phyloP scores from a whole-genome alignment of 768 basidiomycete species.

The Epithele typhae region DNA sequence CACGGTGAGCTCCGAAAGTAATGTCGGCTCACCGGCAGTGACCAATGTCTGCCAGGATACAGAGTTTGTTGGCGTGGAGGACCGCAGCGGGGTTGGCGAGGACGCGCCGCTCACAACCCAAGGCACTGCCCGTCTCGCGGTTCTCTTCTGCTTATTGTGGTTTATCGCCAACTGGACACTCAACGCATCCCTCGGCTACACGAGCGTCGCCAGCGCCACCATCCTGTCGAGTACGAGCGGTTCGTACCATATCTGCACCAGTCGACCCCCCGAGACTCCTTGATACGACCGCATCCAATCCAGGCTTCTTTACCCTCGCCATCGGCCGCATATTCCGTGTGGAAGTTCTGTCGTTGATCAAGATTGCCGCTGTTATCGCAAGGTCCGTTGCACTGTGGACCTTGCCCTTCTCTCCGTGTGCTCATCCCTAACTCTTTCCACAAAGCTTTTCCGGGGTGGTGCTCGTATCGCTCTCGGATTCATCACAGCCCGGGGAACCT shows the following conservation, averaged over 20 bases:
- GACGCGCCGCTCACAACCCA: constrained; percentile 53
- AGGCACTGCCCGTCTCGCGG: constrained; percentile 78
- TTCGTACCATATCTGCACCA: constrained; percentile 23
- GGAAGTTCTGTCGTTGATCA: constrained; percentile 68
- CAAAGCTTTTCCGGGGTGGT: constrained; percentile 76
- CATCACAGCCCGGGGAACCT: constrained; percentile 27
- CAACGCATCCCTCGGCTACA: constrained; percentile 79
- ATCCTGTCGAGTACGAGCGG: constrained; percentile 88
- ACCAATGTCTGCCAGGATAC: background rate
- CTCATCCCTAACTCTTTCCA: background rate
- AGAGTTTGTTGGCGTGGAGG: background rate
- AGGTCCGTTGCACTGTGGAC: constrained; percentile 48
- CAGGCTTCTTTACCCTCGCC: constrained; percentile 91
- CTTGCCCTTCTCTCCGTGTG: background rate
- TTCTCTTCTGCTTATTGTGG: constrained; percentile 85
- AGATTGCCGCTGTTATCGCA: constrained; percentile 70
- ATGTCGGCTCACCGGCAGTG: background rate
- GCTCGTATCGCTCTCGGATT: constrained; percentile 88
- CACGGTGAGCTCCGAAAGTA: constrained; percentile 7
- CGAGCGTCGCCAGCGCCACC: constrained; percentile 92
- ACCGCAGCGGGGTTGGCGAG: too few species aligned
- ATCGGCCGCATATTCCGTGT: constrained; percentile 81
- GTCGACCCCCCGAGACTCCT: too few species aligned
- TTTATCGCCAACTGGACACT: constrained; percentile 92
- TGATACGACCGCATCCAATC: too few species aligned